These are phyloP conservation scores for Epichloe aotearoae DNA, from an alignment of 2,329 filamentous ascomycete species.

Conservation along the genomic window DNA sequence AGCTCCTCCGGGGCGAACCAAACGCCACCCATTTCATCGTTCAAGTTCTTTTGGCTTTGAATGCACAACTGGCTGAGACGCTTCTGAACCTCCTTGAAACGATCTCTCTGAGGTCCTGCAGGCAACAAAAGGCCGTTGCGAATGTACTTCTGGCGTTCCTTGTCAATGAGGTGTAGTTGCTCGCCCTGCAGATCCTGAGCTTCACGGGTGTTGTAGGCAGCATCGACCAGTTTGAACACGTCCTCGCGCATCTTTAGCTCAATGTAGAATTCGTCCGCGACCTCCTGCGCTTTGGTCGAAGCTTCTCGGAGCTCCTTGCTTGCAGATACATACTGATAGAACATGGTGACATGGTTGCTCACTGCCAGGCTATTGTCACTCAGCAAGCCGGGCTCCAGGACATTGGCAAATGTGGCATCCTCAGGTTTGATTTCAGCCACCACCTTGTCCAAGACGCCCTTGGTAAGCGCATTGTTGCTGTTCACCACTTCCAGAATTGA, in stretches of 20 bases:
- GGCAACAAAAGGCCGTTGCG: slow-evolving; percentile 62
- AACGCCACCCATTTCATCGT: slow-evolving; percentile 68
- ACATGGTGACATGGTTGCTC: slow-evolving; percentile 53
- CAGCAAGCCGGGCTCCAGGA: slow-evolving; percentile 52
- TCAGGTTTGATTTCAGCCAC: slow-evolving; percentile 44
- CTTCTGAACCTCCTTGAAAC: slow-evolving; percentile 82
- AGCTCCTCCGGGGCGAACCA: slow-evolving; percentile 67
- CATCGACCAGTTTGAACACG: slow-evolving; percentile 54
- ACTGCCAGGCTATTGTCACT: slow-evolving; percentile 56
- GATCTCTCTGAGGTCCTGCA: slow-evolving; percentile 54
- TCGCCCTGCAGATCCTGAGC: slow-evolving; percentile 50
- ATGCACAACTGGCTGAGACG: slow-evolving; percentile 61
- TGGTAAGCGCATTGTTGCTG: slow-evolving; percentile 48
- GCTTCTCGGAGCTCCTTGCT: slow-evolving; percentile 58
- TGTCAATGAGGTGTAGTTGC: slow-evolving; percentile 59
- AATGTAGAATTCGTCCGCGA: slow-evolving; percentile 65
- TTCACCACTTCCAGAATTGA: slow-evolving; percentile 56
- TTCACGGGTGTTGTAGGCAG: slow-evolving; percentile 38
- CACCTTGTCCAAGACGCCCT: slow-evolving; percentile 52
- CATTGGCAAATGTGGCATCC: slow-evolving; percentile 40
- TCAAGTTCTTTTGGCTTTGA: slow-evolving; percentile 65
- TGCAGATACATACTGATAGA: slow-evolving; percentile 68
- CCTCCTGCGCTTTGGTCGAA: slow-evolving; percentile 61
- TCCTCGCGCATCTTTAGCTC: slow-evolving; percentile 74
- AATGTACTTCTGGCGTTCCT: slow-evolving; percentile 65